Base-by-base conservation (phyloP, 495 filamentous ascomycete genomes). In the Daldinia caldariorum region DNA sequence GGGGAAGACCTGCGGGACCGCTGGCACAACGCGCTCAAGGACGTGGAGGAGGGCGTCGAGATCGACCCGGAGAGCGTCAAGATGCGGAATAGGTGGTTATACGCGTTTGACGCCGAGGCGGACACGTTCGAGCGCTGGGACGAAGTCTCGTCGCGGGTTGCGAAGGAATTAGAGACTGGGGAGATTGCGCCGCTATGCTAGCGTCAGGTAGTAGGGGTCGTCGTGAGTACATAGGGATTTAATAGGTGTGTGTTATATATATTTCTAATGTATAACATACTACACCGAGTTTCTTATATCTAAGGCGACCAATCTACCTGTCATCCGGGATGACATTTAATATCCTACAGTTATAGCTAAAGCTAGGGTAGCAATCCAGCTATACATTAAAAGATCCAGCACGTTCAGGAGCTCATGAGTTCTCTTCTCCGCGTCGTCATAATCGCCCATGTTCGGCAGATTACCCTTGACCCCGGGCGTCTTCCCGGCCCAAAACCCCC, bases 41-140 rank as follows among this genome's bases (percentile, higher is more conserved):
- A 78, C 34, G 77, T 83, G 16, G 83, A 81, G 13, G 79, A 82
- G n/a, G 78, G 80, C 20, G 74, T 77, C 0, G 81, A 85, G 63
- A 82, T 85, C 58, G 83, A 86, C 69, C 84, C 84, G 4, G 83
- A 86, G 63, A 79, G 80, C 20, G 69, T 85, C 16, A 86, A 84
- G 76, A 85, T 86, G 61, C 74, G 79, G 69, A 86, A 86, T 55
- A 67, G 82, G 2, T 84, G 82, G 75, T 49, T 86, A 29, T 86
- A 86, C 70, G 76, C 82, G 10, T 86, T 83, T 49, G 83, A 86
- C 67, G 80, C 83, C 0, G 83, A 86, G 71, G 78, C 79, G 6
- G 83, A 86, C 67, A 78, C 83, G 18, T 14, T 76, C 7, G 74
- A 79, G 49, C 74, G 79, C 39, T 85, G 83, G 82, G 70, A 82